phyloP scores from a whole-genome alignment of 345 rosid genomes.

The Acer yangbiense region DNA sequence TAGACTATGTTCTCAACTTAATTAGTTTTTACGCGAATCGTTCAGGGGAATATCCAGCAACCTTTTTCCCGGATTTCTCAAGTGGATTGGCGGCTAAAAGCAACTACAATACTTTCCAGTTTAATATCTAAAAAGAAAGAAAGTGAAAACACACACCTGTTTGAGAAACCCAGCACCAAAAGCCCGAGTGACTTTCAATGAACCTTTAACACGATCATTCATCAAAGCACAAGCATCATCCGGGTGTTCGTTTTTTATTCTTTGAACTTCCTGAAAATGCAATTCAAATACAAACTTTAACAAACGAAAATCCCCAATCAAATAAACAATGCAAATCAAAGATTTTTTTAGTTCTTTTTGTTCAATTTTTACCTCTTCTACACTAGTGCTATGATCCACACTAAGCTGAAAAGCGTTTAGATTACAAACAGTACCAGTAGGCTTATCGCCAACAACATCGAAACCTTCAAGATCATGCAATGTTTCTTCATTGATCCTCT shows the following conservation, averaged over 20 bases:
- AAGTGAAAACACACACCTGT: constrained; percentile 48
- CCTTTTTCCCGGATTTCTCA: background rate
- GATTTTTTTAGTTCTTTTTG: background rate
- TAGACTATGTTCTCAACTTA: too few species aligned
- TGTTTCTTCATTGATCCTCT: constrained; percentile 86
- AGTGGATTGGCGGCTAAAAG: background rate
- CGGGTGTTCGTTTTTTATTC: constrained; percentile 77
- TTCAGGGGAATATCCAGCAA: background rate
- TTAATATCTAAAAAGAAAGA: background rate
- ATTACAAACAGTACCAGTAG: constrained; percentile 29
- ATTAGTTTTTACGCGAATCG: background rate
- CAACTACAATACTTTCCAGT: background rate
- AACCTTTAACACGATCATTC: constrained; percentile 92
- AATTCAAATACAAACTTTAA: background rate
- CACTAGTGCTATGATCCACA: constrained; percentile 84
- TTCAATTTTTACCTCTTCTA: constrained; percentile 58
- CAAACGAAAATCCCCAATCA: background rate
- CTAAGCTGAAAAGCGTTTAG: constrained; percentile 69
- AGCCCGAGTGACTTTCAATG: constrained; percentile 93
- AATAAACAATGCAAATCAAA: background rate
- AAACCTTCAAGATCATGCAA: constrained; percentile 59
- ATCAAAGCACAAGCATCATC: constrained; percentile 70
- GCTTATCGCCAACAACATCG: constrained; percentile 34
- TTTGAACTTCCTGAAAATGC: constrained; percentile 71
- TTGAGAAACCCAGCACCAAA: constrained; percentile 96